phyloP scores from a whole-genome alignment of 805 yeast species.

The Cyberlindnera samutprakarnensis region DNA sequence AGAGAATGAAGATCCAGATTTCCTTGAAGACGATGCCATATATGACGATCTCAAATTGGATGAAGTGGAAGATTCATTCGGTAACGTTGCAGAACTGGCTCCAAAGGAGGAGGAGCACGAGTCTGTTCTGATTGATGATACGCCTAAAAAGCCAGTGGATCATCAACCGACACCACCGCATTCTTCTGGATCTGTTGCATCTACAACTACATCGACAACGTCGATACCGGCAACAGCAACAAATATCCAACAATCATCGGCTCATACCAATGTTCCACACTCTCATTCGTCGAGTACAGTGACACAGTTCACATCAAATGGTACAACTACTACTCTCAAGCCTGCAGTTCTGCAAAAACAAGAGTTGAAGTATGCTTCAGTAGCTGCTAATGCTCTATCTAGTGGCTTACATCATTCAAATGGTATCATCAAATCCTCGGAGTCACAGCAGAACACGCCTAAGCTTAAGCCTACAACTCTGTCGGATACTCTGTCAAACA shows the following conservation, averaged over 20 bases:
- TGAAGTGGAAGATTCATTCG: conserved; percentile 46
- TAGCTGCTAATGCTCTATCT: conserved; percentile 21
- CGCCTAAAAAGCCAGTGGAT: conserved; percentile 33
- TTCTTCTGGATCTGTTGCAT: conserved; percentile 2
- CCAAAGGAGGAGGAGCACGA: conserved; percentile 11
- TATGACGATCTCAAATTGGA: conserved; percentile 80
- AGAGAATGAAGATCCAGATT: conserved; percentile 86
- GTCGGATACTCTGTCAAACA: conserved; percentile 2
- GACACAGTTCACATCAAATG: conserved; percentile 2
- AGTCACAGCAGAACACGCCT: conserved; percentile 15
- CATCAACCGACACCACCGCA: conserved; percentile 2
- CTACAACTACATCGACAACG: conserved; percentile 1
- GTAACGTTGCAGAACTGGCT: conserved; percentile 36
- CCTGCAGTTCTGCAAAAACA: conserved; percentile 53
- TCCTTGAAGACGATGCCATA: conserved; percentile 87
- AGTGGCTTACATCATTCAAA: background rate
- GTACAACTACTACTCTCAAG: conserved; percentile 25
- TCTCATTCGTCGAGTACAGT: background rate
- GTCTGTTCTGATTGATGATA: conserved; percentile 5
- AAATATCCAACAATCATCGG: background rate
- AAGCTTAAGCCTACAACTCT: conserved; percentile 13
- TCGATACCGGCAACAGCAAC: background rate
- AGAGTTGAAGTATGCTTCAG: conserved; percentile 49
- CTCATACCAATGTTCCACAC: background rate
- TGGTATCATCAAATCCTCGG: background rate